phyloP scores from a whole-genome alignment of 1,284 basidiomycete genomes.

The Apiotrichum gracile region DNA sequence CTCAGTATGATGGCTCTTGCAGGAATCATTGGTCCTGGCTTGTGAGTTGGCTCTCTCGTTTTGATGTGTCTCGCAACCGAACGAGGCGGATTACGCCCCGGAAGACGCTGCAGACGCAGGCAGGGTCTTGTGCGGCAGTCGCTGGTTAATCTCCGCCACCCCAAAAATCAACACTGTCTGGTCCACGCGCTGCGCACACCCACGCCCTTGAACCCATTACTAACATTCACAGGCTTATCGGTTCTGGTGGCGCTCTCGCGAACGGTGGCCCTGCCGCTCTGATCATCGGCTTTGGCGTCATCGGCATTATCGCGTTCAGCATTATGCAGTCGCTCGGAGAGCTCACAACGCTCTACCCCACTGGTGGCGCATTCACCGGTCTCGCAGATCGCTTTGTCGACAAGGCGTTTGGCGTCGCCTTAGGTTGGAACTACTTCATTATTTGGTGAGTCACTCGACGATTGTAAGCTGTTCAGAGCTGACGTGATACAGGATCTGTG shows the following conservation, averaged over 20 bases:
- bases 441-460: constrained; percentile 2
- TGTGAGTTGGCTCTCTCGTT: background rate
- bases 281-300: constrained; percentile 22
- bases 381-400: constrained; percentile 24
- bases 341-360: constrained; percentile 21
- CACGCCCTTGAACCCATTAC: background rate
- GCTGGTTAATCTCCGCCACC: too few relatives aligned
- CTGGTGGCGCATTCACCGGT: constrained; percentile 20
- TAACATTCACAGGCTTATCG: constrained; percentile 12
- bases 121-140: too few relatives aligned
- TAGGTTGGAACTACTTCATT: constrained; percentile 30
- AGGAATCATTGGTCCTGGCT: constrained; percentile 20
- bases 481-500: background rate
- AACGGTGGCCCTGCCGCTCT: constrained; percentile 21
- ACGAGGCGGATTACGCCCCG: too few relatives aligned
- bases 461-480: background rate
- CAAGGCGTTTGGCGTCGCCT: constrained; percentile 17
- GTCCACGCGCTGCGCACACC: background rate
- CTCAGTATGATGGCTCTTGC: constrained; percentile 32
- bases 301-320: constrained; percentile 18
- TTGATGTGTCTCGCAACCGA: background rate
- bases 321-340: constrained; percentile 27
- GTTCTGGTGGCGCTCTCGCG: constrained; percentile 18
- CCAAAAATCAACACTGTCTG: too few relatives aligned
- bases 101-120: too few relatives aligned